These are phyloP conservation scores for Mesembryanthemum crystallinum DNA, from an alignment of 148 eudicot species.

Conservation along the genomic window DNA sequence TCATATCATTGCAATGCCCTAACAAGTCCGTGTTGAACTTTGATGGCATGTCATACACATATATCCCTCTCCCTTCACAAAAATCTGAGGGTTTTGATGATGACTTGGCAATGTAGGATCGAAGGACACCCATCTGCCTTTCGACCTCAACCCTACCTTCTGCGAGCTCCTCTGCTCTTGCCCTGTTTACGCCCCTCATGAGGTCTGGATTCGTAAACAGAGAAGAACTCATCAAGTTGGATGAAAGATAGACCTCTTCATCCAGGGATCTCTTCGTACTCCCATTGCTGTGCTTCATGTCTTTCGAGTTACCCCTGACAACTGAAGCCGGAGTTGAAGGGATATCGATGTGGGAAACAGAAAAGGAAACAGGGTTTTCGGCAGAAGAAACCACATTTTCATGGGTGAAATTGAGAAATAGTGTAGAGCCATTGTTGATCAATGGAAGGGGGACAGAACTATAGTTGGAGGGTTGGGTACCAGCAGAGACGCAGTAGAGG, in stretches of 20 bases:
- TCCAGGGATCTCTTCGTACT: too few relatives aligned
- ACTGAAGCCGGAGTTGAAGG: background rate
- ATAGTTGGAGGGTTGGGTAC: conserved; percentile 37
- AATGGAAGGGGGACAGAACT: conserved; percentile 30
- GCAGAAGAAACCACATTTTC: conserved; percentile 1
- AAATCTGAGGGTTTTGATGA: conserved; percentile 10
- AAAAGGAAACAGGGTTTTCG: too few relatives aligned
- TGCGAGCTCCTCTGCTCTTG: conserved; percentile 31
- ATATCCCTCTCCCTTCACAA: conserved; percentile 63
- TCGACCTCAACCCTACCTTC: conserved; percentile 36
- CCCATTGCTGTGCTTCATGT: too few relatives aligned
- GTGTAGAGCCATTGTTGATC: background rate
- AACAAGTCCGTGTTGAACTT: conserved; percentile 69
- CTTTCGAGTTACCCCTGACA: too few relatives aligned
- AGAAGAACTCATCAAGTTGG: background rate
- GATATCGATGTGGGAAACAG: background rate
- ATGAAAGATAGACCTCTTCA: too few relatives aligned
- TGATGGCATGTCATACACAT: conserved; percentile 70
- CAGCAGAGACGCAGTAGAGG: conserved; percentile 68
- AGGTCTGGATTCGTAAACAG: conserved; percentile 3
- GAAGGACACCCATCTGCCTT: conserved; percentile 40
- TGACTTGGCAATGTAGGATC: conserved; percentile 42
- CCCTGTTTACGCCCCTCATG: conserved; percentile 8
- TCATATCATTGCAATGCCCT: conserved; percentile 48
- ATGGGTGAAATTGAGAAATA: background rate